A percentile compares a stretch with the other conserved stretches of the same genome.
Conservation (phyloP, 306 rosid genomes). For the Glycine soja region DNA sequence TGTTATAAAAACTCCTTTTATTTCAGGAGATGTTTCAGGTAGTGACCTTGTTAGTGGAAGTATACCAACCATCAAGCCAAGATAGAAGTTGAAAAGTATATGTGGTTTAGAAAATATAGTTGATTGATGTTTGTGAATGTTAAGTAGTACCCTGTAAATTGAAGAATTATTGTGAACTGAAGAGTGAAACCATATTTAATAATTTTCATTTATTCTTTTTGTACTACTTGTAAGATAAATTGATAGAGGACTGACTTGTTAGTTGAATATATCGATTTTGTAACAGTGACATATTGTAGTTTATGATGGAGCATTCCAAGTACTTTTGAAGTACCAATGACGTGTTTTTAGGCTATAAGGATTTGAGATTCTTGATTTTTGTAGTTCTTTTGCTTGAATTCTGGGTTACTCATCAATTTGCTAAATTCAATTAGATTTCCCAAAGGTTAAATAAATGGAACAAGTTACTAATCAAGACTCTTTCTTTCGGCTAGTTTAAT, state of each 20-base stretch:
- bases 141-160: not conserved
- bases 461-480: not conserved
- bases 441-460: not conserved
- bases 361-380: not conserved
- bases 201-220: not conserved
- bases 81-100: slow-evolving; percentile 55
- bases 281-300: not conserved
- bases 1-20: slow-evolving; percentile 48
- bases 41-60: slow-evolving; percentile 81
- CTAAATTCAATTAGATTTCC: not conserved
- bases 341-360: not conserved
- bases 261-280: not conserved
- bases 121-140: not conserved
- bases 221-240: not conserved
- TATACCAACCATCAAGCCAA: slow-evolving; percentile 72
- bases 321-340: not conserved
- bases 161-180: not conserved
- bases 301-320: not conserved
- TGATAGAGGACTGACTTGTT: not conserved
- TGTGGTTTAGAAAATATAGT: not conserved
- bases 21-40: slow-evolving; percentile 69
- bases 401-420: not conserved
- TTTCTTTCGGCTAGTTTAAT: too few relatives aligned
- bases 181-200: not conserved
- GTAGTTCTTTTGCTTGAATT: not conserved